Conservation (phyloP, 2,329 filamentous ascomycete genomes). For the Akanthomyces dipterigenus region DNA sequence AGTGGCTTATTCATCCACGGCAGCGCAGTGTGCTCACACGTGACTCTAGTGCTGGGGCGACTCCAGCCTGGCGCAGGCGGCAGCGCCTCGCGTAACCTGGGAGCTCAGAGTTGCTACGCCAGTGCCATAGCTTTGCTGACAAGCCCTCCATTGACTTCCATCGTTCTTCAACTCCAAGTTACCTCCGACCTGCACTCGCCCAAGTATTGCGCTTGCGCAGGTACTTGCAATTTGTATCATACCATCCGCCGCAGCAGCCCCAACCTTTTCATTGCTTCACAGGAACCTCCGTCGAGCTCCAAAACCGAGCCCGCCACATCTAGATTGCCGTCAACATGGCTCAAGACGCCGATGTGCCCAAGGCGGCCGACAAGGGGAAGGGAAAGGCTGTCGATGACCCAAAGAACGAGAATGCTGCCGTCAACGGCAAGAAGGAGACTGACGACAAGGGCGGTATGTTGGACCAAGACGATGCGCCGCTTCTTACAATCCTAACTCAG, state of each 20-base stretch:
- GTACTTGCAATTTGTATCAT: neutral
- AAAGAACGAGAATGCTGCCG: conserved; percentile 61
- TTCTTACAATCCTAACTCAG: conserved; percentile 17
- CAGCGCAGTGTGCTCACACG: conserved; percentile 18
- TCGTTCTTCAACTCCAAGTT: conserved; percentile 16
- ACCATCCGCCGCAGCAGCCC: neutral
- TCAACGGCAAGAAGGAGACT: conserved; percentile 73
- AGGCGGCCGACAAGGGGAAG: conserved; percentile 89
- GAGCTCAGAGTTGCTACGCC: conserved; percentile 24
- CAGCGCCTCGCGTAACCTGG: conserved; percentile 40
- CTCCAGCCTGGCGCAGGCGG: conserved; percentile 29
- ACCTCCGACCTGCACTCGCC: neutral
- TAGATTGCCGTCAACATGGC: conserved; percentile 60
- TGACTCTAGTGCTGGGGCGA: conserved; percentile 25
- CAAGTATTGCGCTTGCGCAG: neutral
- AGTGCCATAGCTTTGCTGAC: conserved; percentile 29
- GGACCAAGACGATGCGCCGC: conserved; percentile 10
- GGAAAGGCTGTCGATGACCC: conserved; percentile 74
- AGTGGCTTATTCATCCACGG: conserved; percentile 4
- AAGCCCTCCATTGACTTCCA: conserved; percentile 32
- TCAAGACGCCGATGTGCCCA: conserved; percentile 83
- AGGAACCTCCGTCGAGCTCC: neutral
- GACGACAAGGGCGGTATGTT: conserved; percentile 48
- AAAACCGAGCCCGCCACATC: conserved; percentile 16
- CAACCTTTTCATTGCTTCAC: neutral